These are phyloP conservation scores for Tulasnella sp. DNA, from an alignment of 768 basidiomycete genomes.

Conservation along the genomic window DNA sequence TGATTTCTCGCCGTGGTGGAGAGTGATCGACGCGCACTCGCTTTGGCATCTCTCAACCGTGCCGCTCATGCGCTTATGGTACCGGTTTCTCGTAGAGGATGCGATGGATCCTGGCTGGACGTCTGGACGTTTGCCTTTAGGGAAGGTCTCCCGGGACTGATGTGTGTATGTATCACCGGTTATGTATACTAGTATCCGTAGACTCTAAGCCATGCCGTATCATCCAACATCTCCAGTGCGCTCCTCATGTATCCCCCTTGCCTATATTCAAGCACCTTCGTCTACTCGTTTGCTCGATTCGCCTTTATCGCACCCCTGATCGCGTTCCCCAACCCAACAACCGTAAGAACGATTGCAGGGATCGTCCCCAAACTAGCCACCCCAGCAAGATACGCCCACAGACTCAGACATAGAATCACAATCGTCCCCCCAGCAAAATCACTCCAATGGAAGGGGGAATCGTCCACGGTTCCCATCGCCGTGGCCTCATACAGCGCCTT, in stretches of 20 bases:
- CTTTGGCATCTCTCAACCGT: slow-evolving; percentile 87
- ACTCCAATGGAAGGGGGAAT: neutral
- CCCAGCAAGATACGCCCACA: neutral
- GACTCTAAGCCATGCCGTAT: too few species aligned
- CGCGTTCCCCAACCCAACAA: too few species aligned
- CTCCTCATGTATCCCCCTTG: too few species aligned
- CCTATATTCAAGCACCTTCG: too few species aligned
- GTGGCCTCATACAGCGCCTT: slow-evolving; percentile 43
- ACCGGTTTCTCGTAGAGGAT: slow-evolving; percentile 70
- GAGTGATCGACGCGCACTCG: slow-evolving; percentile 80
- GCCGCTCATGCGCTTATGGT: slow-evolving; percentile 72
- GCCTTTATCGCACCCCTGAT: too few species aligned
- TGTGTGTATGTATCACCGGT: neutral
- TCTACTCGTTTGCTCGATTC: too few species aligned
- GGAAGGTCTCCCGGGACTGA: neutral
- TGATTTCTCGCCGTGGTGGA: slow-evolving; percentile 74
- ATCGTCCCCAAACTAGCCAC: too few species aligned
- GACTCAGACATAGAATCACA: neutral
- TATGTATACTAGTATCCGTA: too few species aligned
- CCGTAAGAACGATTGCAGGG: too few species aligned
- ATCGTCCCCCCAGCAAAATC: neutral
- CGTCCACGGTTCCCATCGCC: slow-evolving; percentile 41
- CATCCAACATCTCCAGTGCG: too few species aligned
- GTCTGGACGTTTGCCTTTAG: neutral
- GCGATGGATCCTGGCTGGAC: slow-evolving; percentile 59